Percentiles rank a stretch among this genome's conserved stretches.
These are phyloP conservation scores for Phytopythium sindhum DNA, from an alignment of 352 stramenopile species.

Conservation along the genomic window DNA sequence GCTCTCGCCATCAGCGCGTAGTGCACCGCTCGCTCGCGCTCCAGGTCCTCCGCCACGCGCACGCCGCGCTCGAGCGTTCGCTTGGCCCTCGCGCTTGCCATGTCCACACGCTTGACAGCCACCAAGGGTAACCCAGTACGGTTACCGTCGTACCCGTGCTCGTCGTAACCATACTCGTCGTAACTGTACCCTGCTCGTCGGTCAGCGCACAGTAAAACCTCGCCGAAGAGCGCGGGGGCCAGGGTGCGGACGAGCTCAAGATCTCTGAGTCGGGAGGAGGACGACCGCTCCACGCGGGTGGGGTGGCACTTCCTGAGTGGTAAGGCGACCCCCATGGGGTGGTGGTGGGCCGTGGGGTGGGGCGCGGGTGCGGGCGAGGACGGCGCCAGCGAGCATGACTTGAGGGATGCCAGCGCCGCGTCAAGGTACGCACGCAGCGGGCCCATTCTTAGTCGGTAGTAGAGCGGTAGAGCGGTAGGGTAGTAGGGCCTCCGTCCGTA, in stretches of 20 bases:
- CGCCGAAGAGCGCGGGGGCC: conserved; percentile 50
- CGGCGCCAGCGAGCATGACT: conserved; percentile 15
- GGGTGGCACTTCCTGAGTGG: conserved; percentile 5
- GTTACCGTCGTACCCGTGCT: neutral
- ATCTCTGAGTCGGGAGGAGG: conserved; percentile 27
- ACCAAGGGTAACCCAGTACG: conserved; percentile 19
- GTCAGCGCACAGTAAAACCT: conserved; percentile 53
- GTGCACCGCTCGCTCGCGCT: conserved; percentile 48
- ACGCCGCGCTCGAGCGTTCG: conserved; percentile 27
- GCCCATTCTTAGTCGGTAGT: conserved; percentile 14
- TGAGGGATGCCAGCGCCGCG: conserved; percentile 18
- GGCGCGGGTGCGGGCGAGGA: conserved; percentile 13
- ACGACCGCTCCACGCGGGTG: conserved; percentile 20
- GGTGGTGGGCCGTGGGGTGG: neutral
- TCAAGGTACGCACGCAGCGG: conserved; percentile 32
- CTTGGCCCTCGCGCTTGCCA: conserved; percentile 27
- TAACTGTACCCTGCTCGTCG: conserved; percentile 1
- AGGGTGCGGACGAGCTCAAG: conserved; percentile 38
- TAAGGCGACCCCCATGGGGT: neutral
- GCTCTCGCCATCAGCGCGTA: conserved; percentile 17
- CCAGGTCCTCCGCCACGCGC: conserved; percentile 44
- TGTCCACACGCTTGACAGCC: conserved; percentile 50
- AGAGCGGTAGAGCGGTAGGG: too few relatives aligned
- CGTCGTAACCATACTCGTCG: neutral
- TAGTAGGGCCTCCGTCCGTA: neutral